These are phyloP conservation scores for Mikania micrantha DNA, from an alignment of 129 eudicot genomes.

Conservation along the genomic window DNA sequence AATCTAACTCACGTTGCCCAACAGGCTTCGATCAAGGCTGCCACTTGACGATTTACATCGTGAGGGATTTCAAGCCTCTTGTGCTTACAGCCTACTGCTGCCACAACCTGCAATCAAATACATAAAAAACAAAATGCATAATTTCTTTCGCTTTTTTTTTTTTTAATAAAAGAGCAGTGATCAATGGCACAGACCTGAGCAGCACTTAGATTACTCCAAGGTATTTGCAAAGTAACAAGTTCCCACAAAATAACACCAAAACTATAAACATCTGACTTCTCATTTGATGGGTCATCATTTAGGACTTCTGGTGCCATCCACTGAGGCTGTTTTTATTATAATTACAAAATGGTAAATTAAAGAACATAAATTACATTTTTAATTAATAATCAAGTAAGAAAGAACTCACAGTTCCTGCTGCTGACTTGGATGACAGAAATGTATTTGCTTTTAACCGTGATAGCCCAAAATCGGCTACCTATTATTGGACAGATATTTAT, in stretches of 20 bases:
- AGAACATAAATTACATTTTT: neutral
- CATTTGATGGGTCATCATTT: constrained; percentile 82
- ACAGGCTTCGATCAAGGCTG: constrained; percentile 79
- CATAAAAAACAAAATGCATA: neutral
- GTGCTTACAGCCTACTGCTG: constrained; percentile 72
- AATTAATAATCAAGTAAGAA: neutral
- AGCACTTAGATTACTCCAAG: constrained; percentile 80
- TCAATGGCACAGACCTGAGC: constrained; percentile 57
- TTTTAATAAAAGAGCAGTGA: neutral
- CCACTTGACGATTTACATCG: constrained; percentile 63
- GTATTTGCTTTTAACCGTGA: constrained; percentile 94
- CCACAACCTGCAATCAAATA: constrained; percentile 51
- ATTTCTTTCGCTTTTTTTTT: no score
- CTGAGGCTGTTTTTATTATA: constrained; percentile 52
- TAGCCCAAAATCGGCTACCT: constrained; percentile 97
- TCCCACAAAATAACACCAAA: constrained; percentile 97
- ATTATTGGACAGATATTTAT: neutral
- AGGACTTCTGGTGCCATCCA: constrained; percentile 99
- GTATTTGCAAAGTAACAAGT: constrained; percentile 80
- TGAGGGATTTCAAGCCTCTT: constrained; percentile 74
- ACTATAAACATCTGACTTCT: constrained; percentile 90
- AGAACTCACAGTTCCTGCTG: constrained; percentile 88
- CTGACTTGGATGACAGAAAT: constrained; percentile 81
- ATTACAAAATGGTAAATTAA: neutral
- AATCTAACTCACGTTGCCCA: constrained; percentile 73